Base-by-base conservation (phyloP, 129 eudicot species). In the Centella asiatica region DNA sequence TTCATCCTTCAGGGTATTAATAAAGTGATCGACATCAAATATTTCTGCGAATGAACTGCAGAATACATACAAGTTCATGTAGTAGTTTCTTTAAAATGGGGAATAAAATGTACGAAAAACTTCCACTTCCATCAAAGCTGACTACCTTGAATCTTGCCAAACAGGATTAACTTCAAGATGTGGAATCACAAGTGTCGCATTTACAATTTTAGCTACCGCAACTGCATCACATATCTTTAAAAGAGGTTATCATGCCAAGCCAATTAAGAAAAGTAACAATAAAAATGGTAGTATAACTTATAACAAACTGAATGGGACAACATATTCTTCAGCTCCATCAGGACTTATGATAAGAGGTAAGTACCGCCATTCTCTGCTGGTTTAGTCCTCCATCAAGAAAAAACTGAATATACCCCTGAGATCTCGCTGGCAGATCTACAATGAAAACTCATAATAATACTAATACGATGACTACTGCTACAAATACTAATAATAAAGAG, bases 361-460 rank as follows among this genome's bases (percentile, higher is more conserved):
- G 17, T 77, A 86, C 95, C 79, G 90, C 95, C 95, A 90, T 90
- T 67, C 97, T 86, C 58, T 90, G 97, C 68, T 90, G 97, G 76
- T 90, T 86, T 65, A 90, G 66, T 45, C 96, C 96, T 57, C 98
- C 98, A 55, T 92, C 98, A 33, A 92, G 88, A 69, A 92, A 92
- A 55, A 92, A 90, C 77, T 92, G 96, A 36, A 92, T 76, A 72
- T 87, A 92, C 19, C 95, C 94, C 63, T 40, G 77, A 34, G 90
- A 63, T 72, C 76, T 80, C 74, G 80, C 73, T 19, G 84, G 84
- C 32, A 52, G 29, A 27, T 47, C 45, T 53, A 52, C 25, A 57
- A 33, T 19, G 28, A 12, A 25, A 27, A 12, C 14, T 11, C 27
- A 20, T 53, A 1, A 27, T 25, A 53, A 12, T 26, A 25, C 37